Percentiles rank a stretch among this genome's conserved stretches.
Evolutionary conservation across 1,139 yeast species (phyloP).

Genomic region (Lodderomyces parapsilosis): DNA sequence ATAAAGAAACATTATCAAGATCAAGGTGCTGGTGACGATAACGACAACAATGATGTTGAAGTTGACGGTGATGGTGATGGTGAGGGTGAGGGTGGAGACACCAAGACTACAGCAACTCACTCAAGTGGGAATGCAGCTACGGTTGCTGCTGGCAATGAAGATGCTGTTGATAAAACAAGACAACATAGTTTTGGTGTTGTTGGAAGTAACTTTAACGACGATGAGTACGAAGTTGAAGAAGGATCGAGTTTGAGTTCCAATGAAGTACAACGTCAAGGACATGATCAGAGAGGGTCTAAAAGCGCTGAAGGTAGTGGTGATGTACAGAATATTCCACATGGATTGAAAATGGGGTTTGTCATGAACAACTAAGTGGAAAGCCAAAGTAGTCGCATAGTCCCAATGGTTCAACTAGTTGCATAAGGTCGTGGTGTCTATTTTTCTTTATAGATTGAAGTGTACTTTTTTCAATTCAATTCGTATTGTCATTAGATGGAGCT

Average conservation of each 20-base stretch:
- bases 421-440: too few species aligned
- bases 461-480: too few species aligned
- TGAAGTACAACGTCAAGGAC: slow-evolving; percentile 13
- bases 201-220: not conserved
- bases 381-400: too few species aligned
- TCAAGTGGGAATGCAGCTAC: too few species aligned
- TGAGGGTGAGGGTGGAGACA: slow-evolving; percentile 3
- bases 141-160: not conserved
- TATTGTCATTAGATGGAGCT: slow-evolving; percentile 2
- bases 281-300: not conserved
- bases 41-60: too few species aligned
- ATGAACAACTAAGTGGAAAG: slow-evolving; percentile 12
- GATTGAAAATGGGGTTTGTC: slow-evolving; percentile 21
- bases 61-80: slow-evolving; percentile 4
- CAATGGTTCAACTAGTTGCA: too few species aligned
- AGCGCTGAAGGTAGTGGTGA: slow-evolving; percentile 1
- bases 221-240: slow-evolving; percentile 4
- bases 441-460: not conserved
- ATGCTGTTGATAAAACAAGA: slow-evolving; percentile 9
- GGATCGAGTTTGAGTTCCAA: slow-evolving; percentile 4
- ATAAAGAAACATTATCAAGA: slow-evolving; percentile 33
- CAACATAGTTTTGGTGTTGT: slow-evolving; percentile 29
- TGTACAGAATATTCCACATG: slow-evolving; percentile 16
- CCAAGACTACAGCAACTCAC: not conserved
- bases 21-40: too few species aligned